Conservation (phyloP, 148 eudicot genomes). For the Rhododendron williamsianum region DNA sequence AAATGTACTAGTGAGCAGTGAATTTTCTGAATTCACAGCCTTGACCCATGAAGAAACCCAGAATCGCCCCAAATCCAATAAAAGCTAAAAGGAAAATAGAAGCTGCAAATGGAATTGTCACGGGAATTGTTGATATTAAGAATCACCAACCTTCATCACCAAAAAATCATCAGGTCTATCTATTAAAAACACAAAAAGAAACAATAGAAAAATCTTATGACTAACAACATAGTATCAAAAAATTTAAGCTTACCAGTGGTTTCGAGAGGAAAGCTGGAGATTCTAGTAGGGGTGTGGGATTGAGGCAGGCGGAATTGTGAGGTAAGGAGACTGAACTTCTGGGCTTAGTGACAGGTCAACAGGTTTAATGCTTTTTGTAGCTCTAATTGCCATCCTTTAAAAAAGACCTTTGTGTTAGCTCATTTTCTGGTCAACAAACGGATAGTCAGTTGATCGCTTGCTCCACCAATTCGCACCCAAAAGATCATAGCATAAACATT, state of each 20-base stretch:
- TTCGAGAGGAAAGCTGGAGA: slow-evolving; percentile 55
- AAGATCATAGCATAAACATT: not conserved
- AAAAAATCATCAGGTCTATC: too few species aligned
- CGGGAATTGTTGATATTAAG: too few species aligned
- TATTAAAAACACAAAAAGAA: too few species aligned
- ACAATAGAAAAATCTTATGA: too few species aligned
- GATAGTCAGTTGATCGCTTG: not conserved
- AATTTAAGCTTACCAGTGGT: slow-evolving; percentile 33
- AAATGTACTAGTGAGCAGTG: too few species aligned
- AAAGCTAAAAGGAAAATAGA: too few species aligned
- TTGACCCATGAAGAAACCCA: too few species aligned
- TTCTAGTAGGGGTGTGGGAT: slow-evolving; percentile 45
- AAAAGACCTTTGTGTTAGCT: slow-evolving; percentile 36
- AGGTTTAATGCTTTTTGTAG: slow-evolving; percentile 38
- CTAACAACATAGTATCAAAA: not conserved
- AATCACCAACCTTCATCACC: too few species aligned
- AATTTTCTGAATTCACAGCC: too few species aligned
- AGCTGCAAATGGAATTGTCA: too few species aligned
- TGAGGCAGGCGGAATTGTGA: slow-evolving; percentile 42
- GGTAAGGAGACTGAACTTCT: slow-evolving; percentile 34
- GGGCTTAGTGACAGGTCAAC: slow-evolving; percentile 19
- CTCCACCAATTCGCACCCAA: not conserved
- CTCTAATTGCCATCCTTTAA: slow-evolving; percentile 44
- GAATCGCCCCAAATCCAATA: too few species aligned
- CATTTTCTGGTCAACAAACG: slow-evolving; percentile 24